Base-by-base conservation (phyloP, 371 early-diverging fungal genomes). In the Conidiobolus incongruus region DNA sequence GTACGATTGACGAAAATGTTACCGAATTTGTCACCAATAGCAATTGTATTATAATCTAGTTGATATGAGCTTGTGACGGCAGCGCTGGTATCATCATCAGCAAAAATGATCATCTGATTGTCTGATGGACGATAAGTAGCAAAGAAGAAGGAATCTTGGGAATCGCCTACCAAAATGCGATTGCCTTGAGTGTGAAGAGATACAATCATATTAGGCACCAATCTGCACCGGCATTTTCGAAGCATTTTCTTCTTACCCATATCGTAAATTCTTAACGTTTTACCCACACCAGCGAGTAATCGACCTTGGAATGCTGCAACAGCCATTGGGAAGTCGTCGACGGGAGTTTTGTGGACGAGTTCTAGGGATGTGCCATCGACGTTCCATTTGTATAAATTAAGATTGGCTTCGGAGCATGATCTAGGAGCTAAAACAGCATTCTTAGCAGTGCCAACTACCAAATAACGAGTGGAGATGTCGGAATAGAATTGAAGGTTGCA, bases 21-120 rank as follows among this genome's bases (percentile, higher is more conserved):
- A 22, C 98, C 98, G 66, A 95, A 95, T 59, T 91, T 90, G 67
- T 97, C 98, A 10, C 83, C 92, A 19, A 73, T 82, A 1, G 75
- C 86, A 0, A 89, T 68, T 3, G 98, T 94, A 49, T 93, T 85
- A 49, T 87, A 88, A 56, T 93, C 95, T 15, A 92, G 52, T 73
- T 81, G 74, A 6, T 65, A 50, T 4, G 79, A 62, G 29, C 72
- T 59, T 17, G 92, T 85, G 40, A 77, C 68, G 75, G 78, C 88
- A 33, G 93, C 75, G 32, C 85, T 82, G n/a, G 71, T 52, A n/a
- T 81, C 69, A 56, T 97, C 98, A 53, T 93, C 94, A 21, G 91
- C 90, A 65, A 90, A 80, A 1, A 86, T 64, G 6, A 72, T 69
- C 53, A 97, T 72, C 11, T 74, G 72, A 55, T 87, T 86, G 42